Evolutionary conservation across 352 stramenopile species (phyloP).

Genomic region (Pythium scleroteichum): DNA sequence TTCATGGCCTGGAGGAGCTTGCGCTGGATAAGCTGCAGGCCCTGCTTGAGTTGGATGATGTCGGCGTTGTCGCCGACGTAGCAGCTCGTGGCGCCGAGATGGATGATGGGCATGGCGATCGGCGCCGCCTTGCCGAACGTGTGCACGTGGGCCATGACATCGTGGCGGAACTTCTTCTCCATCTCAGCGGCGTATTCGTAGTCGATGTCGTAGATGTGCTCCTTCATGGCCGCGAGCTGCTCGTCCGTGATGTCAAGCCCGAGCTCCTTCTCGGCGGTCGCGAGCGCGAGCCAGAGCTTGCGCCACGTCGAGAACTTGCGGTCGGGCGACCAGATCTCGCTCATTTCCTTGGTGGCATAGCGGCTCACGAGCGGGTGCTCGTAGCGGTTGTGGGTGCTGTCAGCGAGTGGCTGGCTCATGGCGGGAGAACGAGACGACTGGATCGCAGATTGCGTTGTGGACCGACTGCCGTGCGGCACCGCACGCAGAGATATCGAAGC

Average conservation of each 20-base stretch:
- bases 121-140: constrained; percentile 96
- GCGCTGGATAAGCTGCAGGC: constrained; percentile 93
- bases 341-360: constrained; percentile 99
- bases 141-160: constrained; percentile 99
- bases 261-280: constrained; percentile 96
- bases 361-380: constrained; percentile 90
- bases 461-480: constrained; percentile 17
- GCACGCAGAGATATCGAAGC: constrained; percentile 11
- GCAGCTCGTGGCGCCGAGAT: constrained; percentile 97
- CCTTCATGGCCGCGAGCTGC: constrained; percentile 96
- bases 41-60: constrained; percentile 97
- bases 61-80: constrained; percentile 99
- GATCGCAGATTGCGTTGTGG: constrained; percentile 21
- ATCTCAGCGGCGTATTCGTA: constrained; percentile 97
- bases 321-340: constrained; percentile 97
- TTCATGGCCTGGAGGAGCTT: constrained; percentile 98
- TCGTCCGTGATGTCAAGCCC: constrained; percentile 97
- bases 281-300: constrained; percentile 97
- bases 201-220: constrained; percentile 97
- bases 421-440: not conserved
- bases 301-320: constrained; percentile 99
- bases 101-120: constrained; percentile 98
- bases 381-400: constrained; percentile 72
- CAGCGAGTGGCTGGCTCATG: constrained; percentile 40
- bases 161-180: constrained; percentile 98